phyloP scores from a whole-genome alignment of 2,329 filamentous ascomycete genomes.

The Colletotrichum shisoi region DNA sequence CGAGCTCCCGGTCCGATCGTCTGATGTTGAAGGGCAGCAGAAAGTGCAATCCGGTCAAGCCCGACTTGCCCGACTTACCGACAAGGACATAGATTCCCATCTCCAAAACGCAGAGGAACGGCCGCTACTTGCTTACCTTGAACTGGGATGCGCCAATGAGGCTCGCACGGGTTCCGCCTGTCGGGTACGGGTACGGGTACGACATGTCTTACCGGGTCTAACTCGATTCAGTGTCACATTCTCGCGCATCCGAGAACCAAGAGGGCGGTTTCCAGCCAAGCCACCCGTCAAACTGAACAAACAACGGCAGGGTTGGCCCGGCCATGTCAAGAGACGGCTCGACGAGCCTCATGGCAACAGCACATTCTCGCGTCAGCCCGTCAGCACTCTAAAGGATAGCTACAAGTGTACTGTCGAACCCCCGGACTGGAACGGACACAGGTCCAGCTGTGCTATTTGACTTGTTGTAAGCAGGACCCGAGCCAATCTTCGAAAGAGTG shows the following conservation, averaged over 20 bases:
- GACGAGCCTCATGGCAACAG: slow-evolving; percentile 5
- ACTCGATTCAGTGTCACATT: neutral
- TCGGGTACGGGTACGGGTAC: slow-evolving; percentile 38
- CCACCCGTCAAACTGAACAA: neutral
- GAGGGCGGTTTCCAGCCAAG: neutral
- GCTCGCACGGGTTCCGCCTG: slow-evolving; percentile 28
- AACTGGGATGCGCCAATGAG: slow-evolving; percentile 10
- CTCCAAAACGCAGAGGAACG: neutral
- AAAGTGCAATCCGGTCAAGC: neutral
- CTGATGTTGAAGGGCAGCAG: slow-evolving; percentile 24
- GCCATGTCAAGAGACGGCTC: neutral
- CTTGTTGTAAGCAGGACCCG: slow-evolving; percentile 18
- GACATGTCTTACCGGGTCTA: slow-evolving; percentile 14
- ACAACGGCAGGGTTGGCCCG: neutral
- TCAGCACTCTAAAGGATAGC: slow-evolving; percentile 8
- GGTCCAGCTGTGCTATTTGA: slow-evolving; percentile 3
- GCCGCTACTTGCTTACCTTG: slow-evolving; percentile 3
- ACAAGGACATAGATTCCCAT: neutral
- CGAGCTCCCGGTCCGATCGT: slow-evolving; percentile 33
- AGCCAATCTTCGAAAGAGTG: neutral
- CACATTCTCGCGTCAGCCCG: slow-evolving; percentile 3
- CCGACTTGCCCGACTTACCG: slow-evolving; percentile 12
- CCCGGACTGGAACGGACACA: neutral
- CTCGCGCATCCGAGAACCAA: slow-evolving; percentile 1
- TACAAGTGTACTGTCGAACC: neutral